Conservation (phyloP, 1,139 yeast genomes). For the Kluyveromyces sp. region DNA sequence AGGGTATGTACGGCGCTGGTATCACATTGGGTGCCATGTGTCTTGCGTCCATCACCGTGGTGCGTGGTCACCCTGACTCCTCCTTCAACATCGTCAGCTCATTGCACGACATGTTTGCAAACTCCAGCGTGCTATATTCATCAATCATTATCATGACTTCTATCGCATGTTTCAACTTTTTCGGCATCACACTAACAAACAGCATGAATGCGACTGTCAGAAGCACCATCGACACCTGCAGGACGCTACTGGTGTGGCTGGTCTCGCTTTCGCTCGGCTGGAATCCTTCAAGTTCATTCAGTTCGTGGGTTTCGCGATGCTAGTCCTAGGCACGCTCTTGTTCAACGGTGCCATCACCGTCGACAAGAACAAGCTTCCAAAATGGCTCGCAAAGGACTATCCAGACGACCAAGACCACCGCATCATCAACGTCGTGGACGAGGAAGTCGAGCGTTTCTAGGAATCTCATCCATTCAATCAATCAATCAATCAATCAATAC, state of each 20-base stretch:
- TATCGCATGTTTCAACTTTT: conserved; percentile 64
- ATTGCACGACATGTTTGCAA: conserved; percentile 41
- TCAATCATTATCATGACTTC: conserved; percentile 64
- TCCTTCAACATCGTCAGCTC: conserved; percentile 54
- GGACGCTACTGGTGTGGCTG: conserved; percentile 71
- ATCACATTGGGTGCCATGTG: conserved; percentile 41
- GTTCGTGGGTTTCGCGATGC: conserved; percentile 51
- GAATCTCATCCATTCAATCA: not conserved
- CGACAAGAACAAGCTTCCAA: conserved; percentile 42
- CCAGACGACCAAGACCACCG: conserved; percentile 8
- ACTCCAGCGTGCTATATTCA: conserved; percentile 39
- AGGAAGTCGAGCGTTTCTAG: conserved; percentile 33
- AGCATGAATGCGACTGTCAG: conserved; percentile 67
- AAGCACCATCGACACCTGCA: conserved; percentile 71
- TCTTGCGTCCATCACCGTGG: conserved; percentile 29
- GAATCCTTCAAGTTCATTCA: conserved; percentile 58
- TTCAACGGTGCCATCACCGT: conserved; percentile 62
- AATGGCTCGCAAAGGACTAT: conserved; percentile 32
- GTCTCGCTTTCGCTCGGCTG: conserved; percentile 71
- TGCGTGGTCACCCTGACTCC: conserved; percentile 29
- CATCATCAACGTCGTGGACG: conserved; percentile 35
- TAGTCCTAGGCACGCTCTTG: conserved; percentile 67
- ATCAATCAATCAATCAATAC: no score
- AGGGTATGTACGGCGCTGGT: conserved; percentile 59
- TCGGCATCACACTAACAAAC: conserved; percentile 65